Base-by-base conservation (phyloP, 2,329 filamentous ascomycete genomes). In the Fusarium incarnatum region DNA sequence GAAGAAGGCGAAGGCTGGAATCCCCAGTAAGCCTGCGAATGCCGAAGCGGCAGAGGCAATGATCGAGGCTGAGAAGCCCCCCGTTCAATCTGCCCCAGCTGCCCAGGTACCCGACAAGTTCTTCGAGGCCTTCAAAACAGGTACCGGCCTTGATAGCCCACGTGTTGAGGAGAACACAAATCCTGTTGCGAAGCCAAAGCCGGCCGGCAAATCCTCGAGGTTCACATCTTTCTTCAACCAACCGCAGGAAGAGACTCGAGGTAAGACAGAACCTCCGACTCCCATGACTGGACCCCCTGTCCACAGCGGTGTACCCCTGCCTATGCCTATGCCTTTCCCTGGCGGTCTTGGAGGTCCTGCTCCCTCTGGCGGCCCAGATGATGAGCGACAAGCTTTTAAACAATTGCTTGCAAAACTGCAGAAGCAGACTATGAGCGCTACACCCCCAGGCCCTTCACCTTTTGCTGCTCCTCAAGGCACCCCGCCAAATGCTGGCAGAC, bases 311-410 rank as follows among this genome's bases (percentile, higher is more conserved):
- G 42, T 65, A n/a, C 68, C 66, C 41, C 28, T 70, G 16, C 67
- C 73, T 34, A 50, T 75, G 42, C 68, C 68, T 34, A 50, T 75
- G 42, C 68, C 62, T 22, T 60, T 61, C 37, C 28, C 27, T 23
- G 46, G 60, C 5, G 69, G 62, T 18, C 77, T 79, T 56, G 79
- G 60, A 5, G 69, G 62, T 15, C 77, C 79, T 56, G 79, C 81
- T 49, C 70, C 80, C 18, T 53, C 63, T 49, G 47, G 40, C 22
- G 81, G 84, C 13, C 81, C 84, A 8, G 89, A 90, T 67, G 88
- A 89, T 55, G 94, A 97, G 75, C 93, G 94, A 79, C 92, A 94
- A 78, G 94, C 94, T 2, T 97, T 98, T 80, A 89, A 94, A 70
- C 88, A 90, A 46, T 87, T 98, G 47, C 83, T 97, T 37, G 88